A percentile compares a stretch with the other conserved stretches of the same genome.
Evolutionary conservation across 2,329 filamentous ascomycete genomes (phyloP).

Genomic region (Ceratocystis lukuohia): DNA sequence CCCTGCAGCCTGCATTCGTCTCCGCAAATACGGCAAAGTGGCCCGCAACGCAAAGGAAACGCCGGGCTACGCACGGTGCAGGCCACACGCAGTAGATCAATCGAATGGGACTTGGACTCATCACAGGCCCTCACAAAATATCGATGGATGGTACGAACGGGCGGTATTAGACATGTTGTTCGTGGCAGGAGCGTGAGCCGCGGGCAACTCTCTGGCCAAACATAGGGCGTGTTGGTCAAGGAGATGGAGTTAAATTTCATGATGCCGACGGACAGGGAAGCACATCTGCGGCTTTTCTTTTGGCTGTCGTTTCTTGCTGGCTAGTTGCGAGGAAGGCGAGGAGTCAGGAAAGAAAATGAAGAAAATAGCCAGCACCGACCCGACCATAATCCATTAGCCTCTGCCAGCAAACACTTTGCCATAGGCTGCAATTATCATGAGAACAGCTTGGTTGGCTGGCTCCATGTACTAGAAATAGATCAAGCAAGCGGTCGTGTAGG

Average conservation of each 20-base stretch:
- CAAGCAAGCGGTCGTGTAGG: neutral
- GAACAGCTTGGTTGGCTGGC: neutral
- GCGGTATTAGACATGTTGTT: slow-evolving; percentile 8
- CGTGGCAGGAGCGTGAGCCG: slow-evolving; percentile 6
- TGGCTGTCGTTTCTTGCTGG: neutral
- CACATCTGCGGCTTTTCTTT: neutral
- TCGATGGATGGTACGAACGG: slow-evolving; percentile 8
- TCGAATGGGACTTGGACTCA: neutral
- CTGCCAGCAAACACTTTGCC: neutral
- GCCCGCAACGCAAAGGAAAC: slow-evolving; percentile 15
- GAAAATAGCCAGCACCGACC: neutral
- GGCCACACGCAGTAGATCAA: neutral
- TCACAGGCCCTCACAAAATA: slow-evolving; percentile 9
- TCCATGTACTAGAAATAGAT: too few relatives aligned
- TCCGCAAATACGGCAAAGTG: slow-evolving; percentile 16
- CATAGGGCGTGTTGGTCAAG: neutral
- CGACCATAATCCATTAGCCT: neutral
- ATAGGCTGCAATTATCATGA: neutral
- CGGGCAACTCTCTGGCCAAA: neutral
- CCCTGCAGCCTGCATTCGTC: slow-evolving; percentile 1
- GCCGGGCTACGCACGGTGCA: slow-evolving; percentile 15
- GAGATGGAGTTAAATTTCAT: slow-evolving; percentile 1
- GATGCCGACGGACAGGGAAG: neutral
- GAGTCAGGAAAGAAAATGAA: neutral
- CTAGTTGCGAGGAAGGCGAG: neutral